Conservation (phyloP, 192 early-diverging fungal species). For the Rhizoclosmatium globosum region DNA sequence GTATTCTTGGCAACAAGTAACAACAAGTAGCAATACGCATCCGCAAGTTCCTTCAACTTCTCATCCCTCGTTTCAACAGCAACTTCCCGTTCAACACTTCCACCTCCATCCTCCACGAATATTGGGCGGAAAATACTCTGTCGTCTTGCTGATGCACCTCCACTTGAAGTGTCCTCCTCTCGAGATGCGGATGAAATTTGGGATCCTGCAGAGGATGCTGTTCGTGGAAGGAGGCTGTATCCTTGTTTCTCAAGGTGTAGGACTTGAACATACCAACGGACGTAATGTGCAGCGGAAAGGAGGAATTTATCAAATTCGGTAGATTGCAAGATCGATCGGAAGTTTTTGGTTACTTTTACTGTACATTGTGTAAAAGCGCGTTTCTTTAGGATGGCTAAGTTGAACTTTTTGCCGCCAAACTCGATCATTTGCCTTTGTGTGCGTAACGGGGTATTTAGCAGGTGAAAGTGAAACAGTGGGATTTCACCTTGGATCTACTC, state of each 20-base stretch:
- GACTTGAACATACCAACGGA: conserved; percentile 4
- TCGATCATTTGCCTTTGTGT: conserved; percentile 4
- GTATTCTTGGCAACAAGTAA: conserved; percentile 41
- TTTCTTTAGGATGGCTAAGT: conserved; percentile 40
- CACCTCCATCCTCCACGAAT: conserved; percentile 9
- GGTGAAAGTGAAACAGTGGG: no score
- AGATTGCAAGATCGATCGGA: conserved; percentile 43
- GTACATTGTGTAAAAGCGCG: neutral
- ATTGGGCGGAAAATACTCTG: neutral
- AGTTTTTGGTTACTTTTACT: conserved; percentile 23
- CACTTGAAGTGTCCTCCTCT: neutral
- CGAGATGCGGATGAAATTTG: no score
- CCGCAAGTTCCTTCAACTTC: conserved; percentile 42
- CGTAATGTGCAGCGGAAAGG: conserved; percentile 37
- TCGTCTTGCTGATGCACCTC: neutral
- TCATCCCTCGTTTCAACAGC: conserved; percentile 4
- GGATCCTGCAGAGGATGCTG: neutral
- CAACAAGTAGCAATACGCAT: conserved; percentile 60
- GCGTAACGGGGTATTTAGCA: no score
- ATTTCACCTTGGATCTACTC: no score
- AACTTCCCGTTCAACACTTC: conserved; percentile 18
- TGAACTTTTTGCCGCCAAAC: conserved; percentile 43
- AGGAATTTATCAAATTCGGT: conserved; percentile 48
- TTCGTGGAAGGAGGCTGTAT: conserved; percentile 13
- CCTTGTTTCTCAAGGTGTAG: conserved; percentile 17